Evolutionary conservation across 495 filamentous ascomycete species (phyloP).

Genomic region (Penicillium pancosmium): DNA sequence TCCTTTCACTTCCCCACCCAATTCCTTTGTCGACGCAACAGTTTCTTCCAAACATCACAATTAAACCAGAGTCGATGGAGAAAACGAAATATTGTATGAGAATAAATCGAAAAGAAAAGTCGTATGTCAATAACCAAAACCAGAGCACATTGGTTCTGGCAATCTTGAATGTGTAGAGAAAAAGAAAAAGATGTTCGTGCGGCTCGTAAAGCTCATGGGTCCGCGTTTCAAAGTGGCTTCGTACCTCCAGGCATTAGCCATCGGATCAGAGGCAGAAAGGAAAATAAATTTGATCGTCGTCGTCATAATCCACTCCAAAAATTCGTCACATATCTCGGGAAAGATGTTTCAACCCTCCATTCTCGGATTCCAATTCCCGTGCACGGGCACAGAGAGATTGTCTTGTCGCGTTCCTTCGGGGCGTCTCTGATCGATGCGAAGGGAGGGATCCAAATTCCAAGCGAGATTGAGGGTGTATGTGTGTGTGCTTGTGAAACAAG

Average conservation of each 20-base stretch:
- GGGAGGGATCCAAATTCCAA: background rate
- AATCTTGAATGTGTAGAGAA: conserved; percentile 10
- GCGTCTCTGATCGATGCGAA: background rate
- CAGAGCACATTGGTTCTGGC: conserved; percentile 3
- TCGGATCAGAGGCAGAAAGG: background rate
- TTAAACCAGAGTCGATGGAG: conserved; percentile 21
- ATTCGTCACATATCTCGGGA: conserved; percentile 1
- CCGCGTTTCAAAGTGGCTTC: conserved; percentile 37
- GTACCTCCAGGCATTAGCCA: conserved; percentile 10
- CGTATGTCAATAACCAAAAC: conserved; percentile 27
- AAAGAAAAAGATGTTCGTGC: conserved; percentile 29
- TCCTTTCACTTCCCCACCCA: background rate
- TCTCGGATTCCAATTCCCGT: conserved; percentile 5
- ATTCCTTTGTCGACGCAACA: background rate
- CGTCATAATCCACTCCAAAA: background rate
- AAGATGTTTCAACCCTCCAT: conserved; percentile 5
- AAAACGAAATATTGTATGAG: conserved; percentile 3
- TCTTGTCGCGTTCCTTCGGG: background rate
- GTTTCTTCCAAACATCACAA: conserved; percentile 9
- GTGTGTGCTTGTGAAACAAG: background rate
- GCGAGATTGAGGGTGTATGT: background rate
- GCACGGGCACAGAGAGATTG: background rate
- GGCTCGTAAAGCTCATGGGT: conserved; percentile 43
- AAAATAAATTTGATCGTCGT: too few species aligned
- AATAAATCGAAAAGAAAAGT: conserved; percentile 29